phyloP scores from a whole-genome alignment of 352 stramenopile genomes.

The Phytophthora pistaciae region DNA sequence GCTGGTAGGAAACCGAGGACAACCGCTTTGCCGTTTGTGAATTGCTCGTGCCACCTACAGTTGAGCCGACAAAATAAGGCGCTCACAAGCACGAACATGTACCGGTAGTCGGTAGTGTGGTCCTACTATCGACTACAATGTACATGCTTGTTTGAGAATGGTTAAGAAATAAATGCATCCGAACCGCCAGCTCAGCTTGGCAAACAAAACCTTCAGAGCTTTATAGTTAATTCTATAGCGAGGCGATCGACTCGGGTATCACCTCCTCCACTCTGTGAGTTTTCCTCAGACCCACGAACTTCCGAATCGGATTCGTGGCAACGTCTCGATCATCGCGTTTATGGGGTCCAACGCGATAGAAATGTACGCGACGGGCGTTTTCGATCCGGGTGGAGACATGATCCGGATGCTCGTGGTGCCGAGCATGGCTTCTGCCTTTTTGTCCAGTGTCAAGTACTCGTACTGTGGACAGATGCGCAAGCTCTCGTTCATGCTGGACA shows the following conservation, averaged over 20 bases:
- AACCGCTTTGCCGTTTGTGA: too few species aligned
- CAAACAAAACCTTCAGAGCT: too few species aligned
- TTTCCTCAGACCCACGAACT: not conserved
- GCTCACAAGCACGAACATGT: too few species aligned
- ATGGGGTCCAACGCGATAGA: not conserved
- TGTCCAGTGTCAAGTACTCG: not conserved
- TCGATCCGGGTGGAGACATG: constrained; percentile 1
- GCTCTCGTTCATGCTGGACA: not conserved
- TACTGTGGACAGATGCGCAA: not conserved
- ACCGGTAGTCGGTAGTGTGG: too few species aligned
- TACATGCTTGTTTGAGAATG: too few species aligned
- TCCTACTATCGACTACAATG: too few species aligned
- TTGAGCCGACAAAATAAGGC: too few species aligned
- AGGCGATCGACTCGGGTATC: not conserved
- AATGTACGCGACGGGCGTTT: not conserved
- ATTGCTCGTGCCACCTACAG: too few species aligned
- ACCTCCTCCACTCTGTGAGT: not conserved
- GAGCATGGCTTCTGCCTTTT: not conserved
- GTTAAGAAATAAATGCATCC: too few species aligned
- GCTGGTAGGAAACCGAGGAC: too few species aligned
- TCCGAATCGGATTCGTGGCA: not conserved
- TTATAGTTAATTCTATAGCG: too few species aligned
- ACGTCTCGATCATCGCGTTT: constrained; percentile 1
- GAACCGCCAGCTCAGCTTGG: too few species aligned
- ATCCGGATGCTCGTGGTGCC: not conserved